Percentiles rank a stretch among this genome's conserved stretches.
phyloP scores from a whole-genome alignment of 306 rosid genomes.

The Sechiopsis laciniata region DNA sequence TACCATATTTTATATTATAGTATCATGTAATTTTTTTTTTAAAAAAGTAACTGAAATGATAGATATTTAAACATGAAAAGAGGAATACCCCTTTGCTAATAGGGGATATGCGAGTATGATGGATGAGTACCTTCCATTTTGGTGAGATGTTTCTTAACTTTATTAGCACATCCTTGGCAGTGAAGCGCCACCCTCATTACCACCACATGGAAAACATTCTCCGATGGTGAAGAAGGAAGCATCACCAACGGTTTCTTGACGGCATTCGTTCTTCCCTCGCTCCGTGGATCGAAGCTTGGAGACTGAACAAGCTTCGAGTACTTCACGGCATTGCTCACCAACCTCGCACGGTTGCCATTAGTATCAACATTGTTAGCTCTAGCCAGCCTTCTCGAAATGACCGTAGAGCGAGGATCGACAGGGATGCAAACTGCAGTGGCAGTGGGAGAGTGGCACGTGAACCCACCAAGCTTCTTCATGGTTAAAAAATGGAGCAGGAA shows the following conservation, averaged over 20 bases:
- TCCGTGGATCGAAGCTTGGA: slow-evolving; percentile 10
- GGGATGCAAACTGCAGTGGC: slow-evolving; percentile 74
- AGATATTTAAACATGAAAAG: too few species aligned
- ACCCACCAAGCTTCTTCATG: slow-evolving; percentile 42
- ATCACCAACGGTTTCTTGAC: not conserved
- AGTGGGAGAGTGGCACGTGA: slow-evolving; percentile 68
- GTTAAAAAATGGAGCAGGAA: not conserved
- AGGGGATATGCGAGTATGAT: not conserved
- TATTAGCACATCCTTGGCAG: slow-evolving; percentile 93
- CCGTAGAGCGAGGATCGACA: slow-evolving; percentile 39
- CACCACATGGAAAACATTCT: slow-evolving; percentile 43
- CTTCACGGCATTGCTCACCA: slow-evolving; percentile 35
- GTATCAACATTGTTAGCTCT: not conserved
- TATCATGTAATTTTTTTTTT: not conserved
- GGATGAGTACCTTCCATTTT: slow-evolving; percentile 66
- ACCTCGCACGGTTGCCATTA: slow-evolving; percentile 30
- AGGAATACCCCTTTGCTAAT: too few species aligned
- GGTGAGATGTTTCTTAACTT: slow-evolving; percentile 72
- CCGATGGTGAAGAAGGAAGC: not conserved
- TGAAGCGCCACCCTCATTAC: slow-evolving; percentile 88
- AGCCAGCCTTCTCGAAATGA: slow-evolving; percentile 36
- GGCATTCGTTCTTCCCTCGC: too few species aligned
- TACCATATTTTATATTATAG: too few species aligned
- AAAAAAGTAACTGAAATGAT: too few species aligned
- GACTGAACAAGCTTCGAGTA: slow-evolving; percentile 60